Conservation (phyloP, 495 filamentous ascomycete genomes). For the Lasiosphaeria hispida region DNA sequence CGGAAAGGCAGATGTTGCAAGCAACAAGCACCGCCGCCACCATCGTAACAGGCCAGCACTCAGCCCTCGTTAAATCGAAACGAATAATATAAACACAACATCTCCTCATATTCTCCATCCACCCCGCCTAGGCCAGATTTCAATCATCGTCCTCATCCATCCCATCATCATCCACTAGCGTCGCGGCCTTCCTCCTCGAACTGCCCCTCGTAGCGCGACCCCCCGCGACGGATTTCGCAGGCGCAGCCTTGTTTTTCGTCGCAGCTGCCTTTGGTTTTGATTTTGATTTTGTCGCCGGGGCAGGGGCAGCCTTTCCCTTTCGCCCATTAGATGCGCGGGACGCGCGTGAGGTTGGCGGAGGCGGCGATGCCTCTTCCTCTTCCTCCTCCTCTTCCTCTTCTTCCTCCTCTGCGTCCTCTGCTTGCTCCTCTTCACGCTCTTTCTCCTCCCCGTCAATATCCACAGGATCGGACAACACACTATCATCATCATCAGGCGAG, state of each 20-base stretch:
- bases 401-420: background rate
- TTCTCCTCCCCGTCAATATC: slow-evolving; percentile 11
- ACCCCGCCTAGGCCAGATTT: background rate
- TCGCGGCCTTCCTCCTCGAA: slow-evolving; percentile 12
- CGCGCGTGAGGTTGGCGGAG: background rate
- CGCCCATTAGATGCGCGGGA: slow-evolving; percentile 19
- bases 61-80: background rate
- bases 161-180: slow-evolving; percentile 8
- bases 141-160: slow-evolving; percentile 27
- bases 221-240: background rate
- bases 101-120: background rate
- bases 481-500: background rate
- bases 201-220: slow-evolving; percentile 12
- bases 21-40: too few relatives aligned
- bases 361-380: slow-evolving; percentile 15
- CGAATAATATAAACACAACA: background rate
- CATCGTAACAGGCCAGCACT: too few relatives aligned
- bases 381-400: slow-evolving; percentile 16
- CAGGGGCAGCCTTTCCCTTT: slow-evolving; percentile 9
- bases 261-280: slow-evolving; percentile 10
- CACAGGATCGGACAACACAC: slow-evolving; percentile 18
- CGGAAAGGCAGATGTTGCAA: too few relatives aligned
- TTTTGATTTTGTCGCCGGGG: slow-evolving; percentile 11
- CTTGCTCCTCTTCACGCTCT: background rate
- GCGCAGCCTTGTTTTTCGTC: background rate